Evolutionary conservation across 1,284 basidiomycete genomes (phyloP).

Genomic region (Cutaneotrichosporon sp.): DNA sequence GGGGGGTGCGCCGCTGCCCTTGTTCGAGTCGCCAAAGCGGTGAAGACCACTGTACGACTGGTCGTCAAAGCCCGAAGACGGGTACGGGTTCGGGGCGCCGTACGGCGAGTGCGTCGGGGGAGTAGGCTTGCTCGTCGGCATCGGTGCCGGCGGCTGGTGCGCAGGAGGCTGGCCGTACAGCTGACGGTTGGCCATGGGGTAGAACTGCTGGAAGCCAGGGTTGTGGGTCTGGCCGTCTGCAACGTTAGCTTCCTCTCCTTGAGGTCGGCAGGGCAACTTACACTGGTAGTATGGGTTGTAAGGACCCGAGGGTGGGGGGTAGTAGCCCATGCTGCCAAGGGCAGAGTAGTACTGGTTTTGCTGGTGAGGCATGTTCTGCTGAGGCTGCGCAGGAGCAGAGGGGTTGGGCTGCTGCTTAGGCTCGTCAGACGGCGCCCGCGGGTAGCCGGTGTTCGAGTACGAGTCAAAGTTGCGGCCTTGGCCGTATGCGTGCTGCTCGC

Average conservation of each 20-base stretch:
- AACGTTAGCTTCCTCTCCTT: conserved; percentile 3
- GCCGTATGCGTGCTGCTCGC: conserved; percentile 20
- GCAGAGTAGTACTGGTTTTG: conserved; percentile 45
- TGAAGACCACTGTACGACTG: conserved; percentile 32
- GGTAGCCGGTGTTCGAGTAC: conserved; percentile 44
- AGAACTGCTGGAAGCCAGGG: conserved; percentile 47
- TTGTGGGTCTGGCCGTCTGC: conserved; percentile 45
- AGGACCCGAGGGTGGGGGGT: conserved; percentile 36
- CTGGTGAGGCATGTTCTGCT: conserved; percentile 37
- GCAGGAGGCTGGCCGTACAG: conserved; percentile 45
- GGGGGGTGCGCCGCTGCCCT: conserved; percentile 13
- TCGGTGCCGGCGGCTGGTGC: conserved; percentile 37
- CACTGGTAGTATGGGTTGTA: conserved; percentile 51
- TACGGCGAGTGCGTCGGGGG: conserved; percentile 41
- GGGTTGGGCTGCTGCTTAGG: conserved; percentile 35
- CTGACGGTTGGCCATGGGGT: conserved; percentile 42
- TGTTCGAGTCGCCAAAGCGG: conserved; percentile 34
- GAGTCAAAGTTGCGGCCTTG: conserved; percentile 42
- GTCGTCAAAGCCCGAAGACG: conserved; percentile 38
- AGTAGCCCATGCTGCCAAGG: conserved; percentile 46
- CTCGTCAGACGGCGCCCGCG: conserved; percentile 41
- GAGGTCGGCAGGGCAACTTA: conserved; percentile 18
- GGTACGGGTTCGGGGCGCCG: conserved; percentile 38
- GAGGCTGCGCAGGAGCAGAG: conserved; percentile 36
- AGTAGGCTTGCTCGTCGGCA: conserved; percentile 37